A percentile compares a stretch with the other conserved stretches of the same genome.
These are phyloP conservation scores for Straminergon stramineum DNA, from an alignment of 225 moss, liverwort and hornwort species.

Conservation along the genomic window DNA sequence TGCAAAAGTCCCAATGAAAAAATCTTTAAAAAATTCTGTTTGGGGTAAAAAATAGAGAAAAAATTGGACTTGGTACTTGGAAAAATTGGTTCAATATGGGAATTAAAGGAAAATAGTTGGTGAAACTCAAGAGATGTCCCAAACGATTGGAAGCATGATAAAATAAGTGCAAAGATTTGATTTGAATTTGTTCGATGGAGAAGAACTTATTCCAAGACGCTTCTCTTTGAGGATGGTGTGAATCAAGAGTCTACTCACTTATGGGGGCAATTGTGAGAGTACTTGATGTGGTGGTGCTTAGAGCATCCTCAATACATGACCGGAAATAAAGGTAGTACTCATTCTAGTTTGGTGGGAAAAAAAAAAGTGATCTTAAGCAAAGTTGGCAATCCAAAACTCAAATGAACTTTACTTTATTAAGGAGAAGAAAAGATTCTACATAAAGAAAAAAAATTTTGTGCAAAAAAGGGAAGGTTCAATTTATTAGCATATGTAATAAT, in stretches of 20 bases:
- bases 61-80: background rate
- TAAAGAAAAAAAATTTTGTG: rapidly evolving
- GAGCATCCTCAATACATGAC: background rate
- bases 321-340: rapidly evolving
- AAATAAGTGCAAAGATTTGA: background rate
- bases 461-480: background rate
- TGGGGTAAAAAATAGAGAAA: background rate
- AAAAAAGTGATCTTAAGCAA: background rate
- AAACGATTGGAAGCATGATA: background rate
- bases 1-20: background rate
- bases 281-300: background rate
- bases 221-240: background rate
- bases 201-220: background rate
- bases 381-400: background rate
- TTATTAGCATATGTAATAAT: background rate
- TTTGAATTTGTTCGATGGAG: background rate
- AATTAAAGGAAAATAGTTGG: background rate
- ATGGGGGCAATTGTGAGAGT: rapidly evolving
- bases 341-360: background rate
- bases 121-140: background rate
- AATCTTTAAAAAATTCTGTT: background rate
- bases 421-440: background rate
- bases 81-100: background rate
- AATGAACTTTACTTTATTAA: background rate
- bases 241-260: background rate